Conservation (phyloP, 1,284 basidiomycete genomes). For the Trametes versicolor region DNA sequence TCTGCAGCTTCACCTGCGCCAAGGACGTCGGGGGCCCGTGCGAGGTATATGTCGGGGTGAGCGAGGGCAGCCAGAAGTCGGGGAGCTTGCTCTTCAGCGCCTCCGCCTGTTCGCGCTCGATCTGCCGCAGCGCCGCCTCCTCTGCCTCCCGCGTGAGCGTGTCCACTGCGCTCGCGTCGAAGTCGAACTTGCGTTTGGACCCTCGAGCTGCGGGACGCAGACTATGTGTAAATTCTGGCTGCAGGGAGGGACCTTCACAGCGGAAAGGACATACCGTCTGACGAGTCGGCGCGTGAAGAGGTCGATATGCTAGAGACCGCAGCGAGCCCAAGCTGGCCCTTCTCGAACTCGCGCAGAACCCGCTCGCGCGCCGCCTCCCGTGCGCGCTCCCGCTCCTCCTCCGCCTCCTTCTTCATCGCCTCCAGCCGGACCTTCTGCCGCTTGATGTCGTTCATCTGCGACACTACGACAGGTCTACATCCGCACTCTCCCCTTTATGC, state of each 20-base stretch:
- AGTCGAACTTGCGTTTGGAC: conserved; percentile 80
- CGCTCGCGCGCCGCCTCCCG: conserved; percentile 82
- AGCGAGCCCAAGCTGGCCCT: conserved; percentile 76
- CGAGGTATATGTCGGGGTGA: conserved; percentile 83
- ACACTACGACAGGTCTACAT: conserved; percentile 54
- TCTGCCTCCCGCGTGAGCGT: conserved; percentile 81
- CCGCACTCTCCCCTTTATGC: not conserved
- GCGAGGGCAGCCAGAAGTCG: conserved; percentile 93
- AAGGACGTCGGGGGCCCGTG: conserved; percentile 70
- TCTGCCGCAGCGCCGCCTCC: conserved; percentile 81
- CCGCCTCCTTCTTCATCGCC: conserved; percentile 76
- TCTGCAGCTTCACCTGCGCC: conserved; percentile 85
- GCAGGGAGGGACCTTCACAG: not conserved
- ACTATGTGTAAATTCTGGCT: not conserved
- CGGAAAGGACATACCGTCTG: conserved; percentile 47
- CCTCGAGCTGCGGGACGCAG: conserved; percentile 53
- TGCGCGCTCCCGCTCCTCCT: conserved; percentile 73
- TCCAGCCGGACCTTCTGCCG: conserved; percentile 82
- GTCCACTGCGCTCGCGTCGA: conserved; percentile 78
- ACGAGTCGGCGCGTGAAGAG: conserved; percentile 46
- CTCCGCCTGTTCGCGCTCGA: conserved; percentile 88
- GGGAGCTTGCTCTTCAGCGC: conserved; percentile 88
- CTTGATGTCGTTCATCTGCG: conserved; percentile 93
- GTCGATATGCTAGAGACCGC: conserved; percentile 49
- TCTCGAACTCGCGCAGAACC: conserved; percentile 88